Evolutionary conservation across 306 rosid species (phyloP).

Genomic region (Trichosanthes truncata): DNA sequence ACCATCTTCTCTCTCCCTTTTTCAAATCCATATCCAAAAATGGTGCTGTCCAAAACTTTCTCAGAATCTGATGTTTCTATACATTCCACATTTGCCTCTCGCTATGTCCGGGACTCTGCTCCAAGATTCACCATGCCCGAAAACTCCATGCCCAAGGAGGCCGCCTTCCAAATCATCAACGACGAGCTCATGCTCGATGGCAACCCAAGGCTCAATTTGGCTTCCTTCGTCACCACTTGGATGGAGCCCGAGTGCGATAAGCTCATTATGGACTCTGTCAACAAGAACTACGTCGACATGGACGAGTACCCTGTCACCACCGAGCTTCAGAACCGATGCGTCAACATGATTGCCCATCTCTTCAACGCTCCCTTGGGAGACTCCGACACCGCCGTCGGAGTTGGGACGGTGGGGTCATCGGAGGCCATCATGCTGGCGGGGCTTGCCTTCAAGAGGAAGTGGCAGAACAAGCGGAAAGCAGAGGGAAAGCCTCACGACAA

Average conservation of each 20-base stretch:
- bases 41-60: background rate
- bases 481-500: background rate
- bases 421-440: conserved; percentile 15
- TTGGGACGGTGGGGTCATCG: conserved; percentile 10
- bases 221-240: conserved; percentile 13
- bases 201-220: background rate
- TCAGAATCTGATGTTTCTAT: background rate
- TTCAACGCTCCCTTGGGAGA: conserved; percentile 11
- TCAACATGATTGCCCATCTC: conserved; percentile 11
- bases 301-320: conserved; percentile 14
- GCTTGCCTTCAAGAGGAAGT: conserved; percentile 10
- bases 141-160: conserved; percentile 8
- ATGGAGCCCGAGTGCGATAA: conserved; percentile 15
- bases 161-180: conserved; percentile 10
- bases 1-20: background rate
- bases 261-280: conserved; percentile 8
- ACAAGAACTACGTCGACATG: conserved; percentile 14
- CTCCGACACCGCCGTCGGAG: conserved; percentile 4
- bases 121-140: background rate
- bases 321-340: conserved; percentile 11
- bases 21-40: background rate
- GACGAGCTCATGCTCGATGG: conserved; percentile 15
- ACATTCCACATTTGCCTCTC: conserved; percentile 10
- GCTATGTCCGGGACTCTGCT: conserved; percentile 1
- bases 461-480: background rate